Evolutionary conservation across 202 grass and related monocot species (phyloP), one percentile per base, ranked within the genome.

Genomic region (Alloteropsis angusta): DNA sequence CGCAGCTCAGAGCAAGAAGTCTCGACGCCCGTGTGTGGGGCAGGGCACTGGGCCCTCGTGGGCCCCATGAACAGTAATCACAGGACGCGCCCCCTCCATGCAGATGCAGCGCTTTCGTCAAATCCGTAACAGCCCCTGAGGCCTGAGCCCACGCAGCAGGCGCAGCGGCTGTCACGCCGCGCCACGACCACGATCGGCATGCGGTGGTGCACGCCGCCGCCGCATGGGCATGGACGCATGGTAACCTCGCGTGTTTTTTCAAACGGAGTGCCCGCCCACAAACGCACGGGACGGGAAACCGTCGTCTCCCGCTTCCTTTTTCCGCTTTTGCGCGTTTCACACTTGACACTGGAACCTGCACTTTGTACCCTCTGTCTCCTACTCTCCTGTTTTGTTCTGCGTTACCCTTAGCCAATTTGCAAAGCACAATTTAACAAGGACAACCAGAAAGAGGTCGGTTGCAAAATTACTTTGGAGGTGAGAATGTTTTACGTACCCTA

Each of bases 221-320:
- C 39, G 39, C 39, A 41, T n/a, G n/a, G n/a, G n/a, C n/a, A n/a
- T n/a, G n/a, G n/a, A n/a, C 39, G 39, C 39, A 41, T 41, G 16
- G 47, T 17, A 66, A 23, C 64, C 23, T 14, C 15, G 66, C 66
- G 44, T 26, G 22, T 9, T 57, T 30, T 30, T 70, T 71, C 68
- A 71, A 71, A 71, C 68, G 46, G 68, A 7, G 68, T 10, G 68
- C 68, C 68, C 68, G 68, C 68, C 46, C 45, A 49, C 44, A 3
- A 19, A 19, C 1, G 22, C 65, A 7, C 47, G 28, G 1, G 0
- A 11, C 18, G 18, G 35, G 18, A 53, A 21, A 65, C 21, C 42
- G 13, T 7, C 42, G 13, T 7, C 42, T 17, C 65, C 14, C 22
- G 11, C 8, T 36, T 4, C 8, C 17, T 21, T 39, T n/a, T 50